A percentile compares a stretch with the other conserved stretches of the same genome.
Evolutionary conservation across 2,329 filamentous ascomycete genomes (phyloP).

Genomic region (Venturia oleaginea): DNA sequence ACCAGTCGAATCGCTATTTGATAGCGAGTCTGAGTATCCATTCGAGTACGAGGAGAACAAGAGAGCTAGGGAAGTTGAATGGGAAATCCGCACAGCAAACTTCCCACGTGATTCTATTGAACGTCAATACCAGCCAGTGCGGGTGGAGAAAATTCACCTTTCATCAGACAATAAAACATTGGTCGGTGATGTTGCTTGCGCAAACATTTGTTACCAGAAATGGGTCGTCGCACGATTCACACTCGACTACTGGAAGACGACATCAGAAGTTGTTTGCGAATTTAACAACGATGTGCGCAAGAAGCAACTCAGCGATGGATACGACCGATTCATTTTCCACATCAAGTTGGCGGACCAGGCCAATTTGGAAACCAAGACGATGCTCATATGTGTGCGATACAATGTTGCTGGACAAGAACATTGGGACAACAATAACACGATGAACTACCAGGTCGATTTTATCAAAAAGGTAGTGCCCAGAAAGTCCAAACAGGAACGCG

Average conservation of each 20-base stretch:
- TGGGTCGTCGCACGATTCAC: constrained; percentile 87
- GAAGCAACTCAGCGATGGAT: constrained; percentile 54
- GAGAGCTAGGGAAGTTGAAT: constrained; percentile 53
- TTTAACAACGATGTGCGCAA: constrained; percentile 70
- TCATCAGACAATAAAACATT: constrained; percentile 81
- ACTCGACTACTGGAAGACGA: constrained; percentile 97
- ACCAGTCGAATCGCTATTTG: constrained; percentile 69
- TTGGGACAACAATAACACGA: constrained; percentile 86
- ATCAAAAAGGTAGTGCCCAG: constrained; percentile 61
- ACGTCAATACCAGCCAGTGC: constrained; percentile 58
- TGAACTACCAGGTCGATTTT: constrained; percentile 95
- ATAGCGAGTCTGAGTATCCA: constrained; percentile 82
- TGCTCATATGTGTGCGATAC: constrained; percentile 89
- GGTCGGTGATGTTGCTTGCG: constrained; percentile 72
- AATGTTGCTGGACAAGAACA: constrained; percentile 72
- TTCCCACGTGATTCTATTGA: constrained; percentile 61
- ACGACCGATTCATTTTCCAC: constrained; percentile 87
- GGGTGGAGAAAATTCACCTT: constrained; percentile 77
- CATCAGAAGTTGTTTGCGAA: constrained; percentile 86
- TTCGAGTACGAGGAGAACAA: constrained; percentile 52
- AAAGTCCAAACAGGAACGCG: constrained; percentile 32
- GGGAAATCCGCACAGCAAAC: constrained; percentile 79
- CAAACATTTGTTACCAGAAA: constrained; percentile 87
- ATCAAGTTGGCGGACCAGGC: constrained; percentile 88
- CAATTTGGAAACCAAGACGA: constrained; percentile 83